Evolutionary conservation across 306 rosid genomes (phyloP).

Genomic region (Vigna reflexopilosa): DNA sequence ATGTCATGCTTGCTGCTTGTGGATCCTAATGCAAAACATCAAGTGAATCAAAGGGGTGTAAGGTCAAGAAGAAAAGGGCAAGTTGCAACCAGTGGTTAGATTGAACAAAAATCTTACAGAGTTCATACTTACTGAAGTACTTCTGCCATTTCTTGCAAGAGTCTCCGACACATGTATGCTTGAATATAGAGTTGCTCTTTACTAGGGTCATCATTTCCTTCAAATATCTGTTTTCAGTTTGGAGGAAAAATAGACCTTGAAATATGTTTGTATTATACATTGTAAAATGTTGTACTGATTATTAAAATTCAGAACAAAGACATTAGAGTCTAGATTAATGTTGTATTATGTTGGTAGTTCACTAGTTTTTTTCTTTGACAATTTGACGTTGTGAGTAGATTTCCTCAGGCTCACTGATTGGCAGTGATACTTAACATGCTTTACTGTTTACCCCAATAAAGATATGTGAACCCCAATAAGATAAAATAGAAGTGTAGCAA

Average conservation of each 20-base stretch:
- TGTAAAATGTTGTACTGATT: slow-evolving; percentile 40
- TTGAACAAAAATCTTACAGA: not conserved
- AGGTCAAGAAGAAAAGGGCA: slow-evolving; percentile 50
- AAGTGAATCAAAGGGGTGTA: slow-evolving; percentile 44
- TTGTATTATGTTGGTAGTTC: slow-evolving; percentile 38
- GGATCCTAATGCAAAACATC: slow-evolving; percentile 54
- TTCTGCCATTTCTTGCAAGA: slow-evolving; percentile 32
- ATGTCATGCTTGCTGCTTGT: slow-evolving; percentile 81
- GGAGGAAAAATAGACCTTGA: slow-evolving; percentile 35
- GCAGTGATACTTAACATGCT: not conserved
- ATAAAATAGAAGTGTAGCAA: not conserved
- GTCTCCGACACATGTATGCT: slow-evolving; percentile 30
- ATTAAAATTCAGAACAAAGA: not conserved
- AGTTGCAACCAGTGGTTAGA: slow-evolving; percentile 32
- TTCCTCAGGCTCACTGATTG: slow-evolving; percentile 4
- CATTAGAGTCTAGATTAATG: slow-evolving; percentile 38
- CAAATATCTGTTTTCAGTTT: slow-evolving; percentile 13
- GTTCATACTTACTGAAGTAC: slow-evolving; percentile 34
- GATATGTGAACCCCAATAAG: too few relatives aligned
- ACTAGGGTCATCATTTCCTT: slow-evolving; percentile 26
- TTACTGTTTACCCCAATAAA: too few relatives aligned
- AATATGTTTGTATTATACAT: slow-evolving; percentile 18
- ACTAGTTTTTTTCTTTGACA: not conserved
- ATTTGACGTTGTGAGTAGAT: slow-evolving; percentile 1
- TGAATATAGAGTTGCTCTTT: slow-evolving; percentile 42